Evolutionary conservation across 306 rosid species (phyloP), one percentile per base, ranked within the genome.

Genomic region (Begonia masoniana): DNA sequence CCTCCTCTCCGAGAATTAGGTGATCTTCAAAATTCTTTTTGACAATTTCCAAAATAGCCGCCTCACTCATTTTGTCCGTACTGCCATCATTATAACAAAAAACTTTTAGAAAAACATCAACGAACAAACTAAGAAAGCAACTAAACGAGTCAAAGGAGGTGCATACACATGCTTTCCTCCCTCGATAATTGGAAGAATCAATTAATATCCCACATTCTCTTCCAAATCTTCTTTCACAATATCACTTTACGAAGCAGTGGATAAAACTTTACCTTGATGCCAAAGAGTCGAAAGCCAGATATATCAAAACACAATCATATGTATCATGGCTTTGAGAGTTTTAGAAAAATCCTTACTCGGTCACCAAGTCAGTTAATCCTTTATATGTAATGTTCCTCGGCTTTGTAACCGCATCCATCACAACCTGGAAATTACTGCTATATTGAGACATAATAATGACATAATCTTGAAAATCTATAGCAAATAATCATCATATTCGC

Each of bases 1-100:
- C 99, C 80, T 91, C 99, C 74, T 91, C 99, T 60, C 99, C 99
- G 60, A 91, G 94, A 78, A 91, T 55, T 57, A 91, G 96, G 65
- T 91, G 99, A 64, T 81, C 84, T 43, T 54, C 54, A 55, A 86
- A 91, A 71, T 83, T 83, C 72, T 73, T 69, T 59, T 62, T 77
- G 69, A 91, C 80, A 36, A 83, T 82, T 48, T 81, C 79, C 60
- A 91, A 65, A 68, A 91, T 79, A 69, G 96, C 84, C 65, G 81
- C 72, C 76, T 91, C 99, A 48, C 99, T 85, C 84, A 68, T 77
- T 79, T 91, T 91, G 76, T 91, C 99, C 26, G 99, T 86, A 66
- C 97, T 89, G 88, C 62, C 69, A 56, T 31, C 9, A 7, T 31
- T 5, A 45, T 10, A 45, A 45, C 49, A n/a, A 0, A 3, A 45